Base-by-base conservation (phyloP, 305 asterid species). In the Ilex paraguariensis region DNA sequence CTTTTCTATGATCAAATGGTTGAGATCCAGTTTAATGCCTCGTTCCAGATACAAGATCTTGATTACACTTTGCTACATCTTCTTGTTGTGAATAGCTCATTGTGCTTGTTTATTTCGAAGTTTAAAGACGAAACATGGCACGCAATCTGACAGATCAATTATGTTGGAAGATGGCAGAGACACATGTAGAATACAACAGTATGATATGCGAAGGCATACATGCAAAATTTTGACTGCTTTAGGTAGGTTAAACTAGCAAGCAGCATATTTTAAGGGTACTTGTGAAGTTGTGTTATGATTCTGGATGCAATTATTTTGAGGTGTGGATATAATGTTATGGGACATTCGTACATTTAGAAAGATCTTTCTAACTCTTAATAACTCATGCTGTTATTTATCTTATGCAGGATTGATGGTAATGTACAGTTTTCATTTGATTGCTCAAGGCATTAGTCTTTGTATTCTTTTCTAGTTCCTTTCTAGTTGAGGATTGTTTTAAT, bases 151-250 rank as follows among this genome's bases (percentile, higher is more conserved):
- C 56, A 71, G 72, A 70, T 67, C 60, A 46, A 36, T 51, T 57
- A 61, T 32, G 31, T 63, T 9, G 9, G 70, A 71, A 56, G 77
- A 58, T 44, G 76, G 33, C 31, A 72, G 72, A 60, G 66, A 66
- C 63, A 64, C 33, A 78, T 66, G 77, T 65, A 71, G 66, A 75
- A 75, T 70, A 67, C 54, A 70, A 76, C 72, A 57, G 75, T 70
- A 55, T 74, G 79, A 68, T 50, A 55, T 70, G 75, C 77, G 12
- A 72, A 72, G 77, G 73, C 73, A 28, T 62, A 31, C 63, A 54
- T 72, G 66, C 75, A 46, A 66, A 74, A 58, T 66, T 69, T 74
- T 64, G 72, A 65, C 61, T 54, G 76, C 54, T 59, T 42, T 65
- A 45, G 72, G 62, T 63, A 67, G 73, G 62, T 39, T 66, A 59